Evolutionary conservation across 306 rosid genomes (phyloP).

Genomic region (Medicago truncatula): DNA sequence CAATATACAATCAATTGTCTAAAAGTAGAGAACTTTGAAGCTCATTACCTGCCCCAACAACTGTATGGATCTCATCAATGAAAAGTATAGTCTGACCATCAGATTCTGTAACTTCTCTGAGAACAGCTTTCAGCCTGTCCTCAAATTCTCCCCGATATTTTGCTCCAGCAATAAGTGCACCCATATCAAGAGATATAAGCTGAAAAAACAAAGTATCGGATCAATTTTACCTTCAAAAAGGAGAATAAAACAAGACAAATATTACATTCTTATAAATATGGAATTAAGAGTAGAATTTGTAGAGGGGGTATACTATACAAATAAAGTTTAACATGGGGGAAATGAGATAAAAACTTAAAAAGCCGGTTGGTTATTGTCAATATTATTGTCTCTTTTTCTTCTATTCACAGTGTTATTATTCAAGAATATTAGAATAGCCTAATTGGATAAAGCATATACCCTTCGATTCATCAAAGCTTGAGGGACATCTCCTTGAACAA

Average conservation of each 20-base stretch:
- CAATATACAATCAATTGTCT: slow-evolving; percentile 7
- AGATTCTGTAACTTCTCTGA: slow-evolving; percentile 97
- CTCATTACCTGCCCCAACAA: slow-evolving; percentile 93
- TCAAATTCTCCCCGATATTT: slow-evolving; percentile 99
- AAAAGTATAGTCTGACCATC: slow-evolving; percentile 94
- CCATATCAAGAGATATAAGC: slow-evolving; percentile 99
- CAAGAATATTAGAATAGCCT: slow-evolving; percentile 11
- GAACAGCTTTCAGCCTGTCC: slow-evolving; percentile 98
- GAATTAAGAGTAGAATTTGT: slow-evolving; percentile 22
- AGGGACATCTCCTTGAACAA: slow-evolving; percentile 97
- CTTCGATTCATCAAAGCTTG: slow-evolving; percentile 96
- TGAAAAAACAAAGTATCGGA: slow-evolving; percentile 47
- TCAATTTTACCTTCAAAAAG: slow-evolving; percentile 35
- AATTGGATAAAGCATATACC: slow-evolving; percentile 59
- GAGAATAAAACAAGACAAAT: slow-evolving; percentile 19
- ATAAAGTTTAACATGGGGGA: background rate
- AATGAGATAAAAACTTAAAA: slow-evolving; percentile 15
- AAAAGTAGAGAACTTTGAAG: slow-evolving; percentile 32
- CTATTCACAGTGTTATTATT: slow-evolving; percentile 7
- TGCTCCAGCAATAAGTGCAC: slow-evolving; percentile 98
- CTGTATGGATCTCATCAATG: slow-evolving; percentile 98
- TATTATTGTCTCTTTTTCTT: slow-evolving; percentile 30
- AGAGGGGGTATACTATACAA: no score
- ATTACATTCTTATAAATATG: slow-evolving; percentile 6
- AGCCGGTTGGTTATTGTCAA: background rate